Base-by-base conservation (phyloP, 148 eudicot genomes). In the Amaranthus hypochondriacus region DNA sequence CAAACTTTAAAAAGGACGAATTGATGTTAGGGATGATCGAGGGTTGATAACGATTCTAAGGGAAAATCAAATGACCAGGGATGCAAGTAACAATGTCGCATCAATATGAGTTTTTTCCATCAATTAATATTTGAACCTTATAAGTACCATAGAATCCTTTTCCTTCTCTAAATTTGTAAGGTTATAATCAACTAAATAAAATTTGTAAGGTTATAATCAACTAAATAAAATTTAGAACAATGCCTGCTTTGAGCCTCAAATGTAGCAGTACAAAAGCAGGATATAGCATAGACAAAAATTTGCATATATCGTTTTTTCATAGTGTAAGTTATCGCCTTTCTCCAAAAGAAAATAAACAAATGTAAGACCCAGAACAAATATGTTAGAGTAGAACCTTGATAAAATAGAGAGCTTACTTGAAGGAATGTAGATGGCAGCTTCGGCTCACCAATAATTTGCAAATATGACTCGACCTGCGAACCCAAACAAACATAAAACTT, bases 371-470 rank as follows among this genome's bases (percentile, higher is more conserved):
- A 13, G 51, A 57, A 52, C 3, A 62, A 62, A 53, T 7, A 14
- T 44, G 48, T 52, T 66, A 2, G 74, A 5, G 71, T 14, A 70
- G 44, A 58, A 9, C 58, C 63, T 44, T 15, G 12, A 66, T 39
- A 66, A 15, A 28, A 69, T 44, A 68, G 61, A 75, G 43, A 70
- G 81, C 84, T 56, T 85, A 92, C 98, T 83, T 92, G 98, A 48
- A 94, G 92, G 74, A 94, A 94, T 75, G 89, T 85, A 51, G 98
- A 94, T 73, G 98, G 97, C 53, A 94, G 90, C 80, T 94, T 94
- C 21, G 97, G 98, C 81, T 88, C 93, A 74, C 90, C 98, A 78
- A 92, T 80, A 48, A 94, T 83, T 56, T 80, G 83, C 79, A 94
- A 81, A 73, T 94, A 92, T 39, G 98, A 94, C 75, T 88, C 98